Evolutionary conservation across 805 yeast species (phyloP), one percentile per base, ranked within the genome.

Genomic region (Saturnispora serradocipensis): DNA sequence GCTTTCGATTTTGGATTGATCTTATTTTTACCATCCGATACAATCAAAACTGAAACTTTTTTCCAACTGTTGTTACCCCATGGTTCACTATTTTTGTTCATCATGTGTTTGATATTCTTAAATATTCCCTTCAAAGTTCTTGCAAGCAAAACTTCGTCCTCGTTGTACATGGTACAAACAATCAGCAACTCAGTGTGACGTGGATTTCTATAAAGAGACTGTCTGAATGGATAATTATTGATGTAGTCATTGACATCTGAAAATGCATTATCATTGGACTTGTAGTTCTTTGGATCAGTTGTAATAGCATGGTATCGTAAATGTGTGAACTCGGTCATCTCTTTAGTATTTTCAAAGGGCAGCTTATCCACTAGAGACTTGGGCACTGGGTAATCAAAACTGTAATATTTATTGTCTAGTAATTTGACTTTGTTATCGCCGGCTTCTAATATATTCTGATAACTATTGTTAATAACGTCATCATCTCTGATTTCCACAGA

Each of bases 21-120:
- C 60, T 89, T 88, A 8, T 80, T 74, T 58, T 97, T 81, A 56
- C 99, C 99, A 70, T 91, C 99, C 52, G 88, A 84, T 13, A 91
- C 90, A 44, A 91, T 78, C 56, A 87, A 81, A 30, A 91, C 91
- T 8, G 88, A 96, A 35, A 91, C 80, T 61, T 88, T 89, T 61
- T 89, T 88, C 98, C 98, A 91, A 2, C 93, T 82, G 53, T 88
- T 93, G 43, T 82, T 80, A 25, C 97, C 98, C 96, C 97, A 91
- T 2, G 81, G 77, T 27, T 81, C 74, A 32, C 59, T 56, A 1
- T 56, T 45, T 43, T 63, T 43, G 56, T 85, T 77, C 48, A 80
- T 76, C 71, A 91, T 77, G 64, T 87, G 81, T 56, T 80, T 78
- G 59, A 91, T 85, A 65, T 91, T 91, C 52, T 87, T 86, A 71